Evolutionary conservation across 176 grass and related monocot genomes (phyloP).

Genomic region (Aegilops umbellulata): DNA sequence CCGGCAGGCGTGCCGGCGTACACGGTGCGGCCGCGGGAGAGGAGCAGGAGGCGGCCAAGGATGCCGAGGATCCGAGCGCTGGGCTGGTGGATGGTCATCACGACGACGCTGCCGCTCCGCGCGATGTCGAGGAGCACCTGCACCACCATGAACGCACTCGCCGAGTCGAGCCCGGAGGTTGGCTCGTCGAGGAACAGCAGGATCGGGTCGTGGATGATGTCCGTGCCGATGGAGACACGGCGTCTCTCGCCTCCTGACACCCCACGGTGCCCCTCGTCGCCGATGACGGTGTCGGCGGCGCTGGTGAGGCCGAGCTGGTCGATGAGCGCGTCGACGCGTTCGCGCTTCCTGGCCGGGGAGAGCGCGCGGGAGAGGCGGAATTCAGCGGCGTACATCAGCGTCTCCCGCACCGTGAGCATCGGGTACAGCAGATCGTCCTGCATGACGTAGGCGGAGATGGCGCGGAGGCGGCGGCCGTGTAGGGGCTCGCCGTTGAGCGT

Average conservation of each 20-base stretch:
- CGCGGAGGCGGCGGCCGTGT: slow-evolving; percentile 52
- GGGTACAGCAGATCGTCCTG: slow-evolving; percentile 92
- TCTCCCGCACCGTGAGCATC: slow-evolving; percentile 94
- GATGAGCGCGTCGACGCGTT: slow-evolving; percentile 70
- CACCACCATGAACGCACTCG: slow-evolving; percentile 89
- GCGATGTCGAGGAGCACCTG: slow-evolving; percentile 81
- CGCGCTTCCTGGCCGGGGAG: slow-evolving; percentile 40
- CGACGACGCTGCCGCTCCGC: slow-evolving; percentile 75
- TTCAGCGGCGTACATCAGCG: slow-evolving; percentile 72
- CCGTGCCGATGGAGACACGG: slow-evolving; percentile 78
- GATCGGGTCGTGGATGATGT: slow-evolving; percentile 91
- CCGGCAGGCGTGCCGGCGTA: slow-evolving; percentile 50
- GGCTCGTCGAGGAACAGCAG: slow-evolving; percentile 92
- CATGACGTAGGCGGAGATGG: slow-evolving; percentile 87
- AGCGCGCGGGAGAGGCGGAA: slow-evolving; percentile 77
- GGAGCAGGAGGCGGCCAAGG: slow-evolving; percentile 60
- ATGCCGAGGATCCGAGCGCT: slow-evolving; percentile 67
- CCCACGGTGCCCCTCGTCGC: slow-evolving; percentile 84
- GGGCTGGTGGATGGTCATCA: slow-evolving; percentile 94
- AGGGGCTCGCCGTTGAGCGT: slow-evolving; percentile 68
- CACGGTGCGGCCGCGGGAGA: slow-evolving; percentile 69
- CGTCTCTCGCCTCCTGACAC: slow-evolving; percentile 84
- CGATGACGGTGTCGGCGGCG: slow-evolving; percentile 85
- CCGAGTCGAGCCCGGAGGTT: slow-evolving; percentile 80
- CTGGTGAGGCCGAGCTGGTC: slow-evolving; percentile 70